phyloP scores from a whole-genome alignment of 179 eudicot species.

The Nepenthes alata region DNA sequence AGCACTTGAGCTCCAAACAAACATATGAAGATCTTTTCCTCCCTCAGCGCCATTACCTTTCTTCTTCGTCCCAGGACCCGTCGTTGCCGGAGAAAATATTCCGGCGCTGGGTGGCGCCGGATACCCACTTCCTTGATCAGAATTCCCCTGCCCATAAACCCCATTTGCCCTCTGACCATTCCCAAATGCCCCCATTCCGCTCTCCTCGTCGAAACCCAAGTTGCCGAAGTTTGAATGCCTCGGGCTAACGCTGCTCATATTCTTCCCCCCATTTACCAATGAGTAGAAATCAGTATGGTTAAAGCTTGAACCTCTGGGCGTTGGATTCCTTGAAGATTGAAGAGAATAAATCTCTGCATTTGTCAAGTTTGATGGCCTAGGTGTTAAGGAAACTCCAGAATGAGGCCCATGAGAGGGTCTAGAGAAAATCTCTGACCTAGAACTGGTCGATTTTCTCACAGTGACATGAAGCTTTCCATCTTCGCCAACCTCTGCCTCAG shows the following conservation, averaged over 20 bases:
- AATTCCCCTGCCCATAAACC: constrained; percentile 17
- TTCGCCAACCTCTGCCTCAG: constrained; percentile 30
- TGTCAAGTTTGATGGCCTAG: constrained; percentile 50
- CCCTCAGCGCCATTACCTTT: constrained; percentile 34
- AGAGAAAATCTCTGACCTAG: constrained; percentile 34
- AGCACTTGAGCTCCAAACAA: constrained; percentile 91
- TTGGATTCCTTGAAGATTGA: constrained; percentile 47
- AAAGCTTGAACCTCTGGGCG: constrained; percentile 50
- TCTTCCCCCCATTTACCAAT: constrained; percentile 41
- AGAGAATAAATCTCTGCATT: constrained; percentile 56
- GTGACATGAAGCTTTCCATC: constrained; percentile 38
- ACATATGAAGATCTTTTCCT: constrained; percentile 84
- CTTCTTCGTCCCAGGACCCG: constrained; percentile 29
- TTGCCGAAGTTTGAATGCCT: constrained; percentile 53
- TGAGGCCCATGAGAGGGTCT: constrained; percentile 39
- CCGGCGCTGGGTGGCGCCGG: constrained; percentile 58
- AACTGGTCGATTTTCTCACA: constrained; percentile 31
- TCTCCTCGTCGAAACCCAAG: constrained; percentile 61
- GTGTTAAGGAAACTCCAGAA: constrained; percentile 35
- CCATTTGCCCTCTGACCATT: constrained; percentile 16
- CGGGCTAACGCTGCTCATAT: constrained; percentile 38
- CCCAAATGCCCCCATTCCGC: constrained; percentile 24
- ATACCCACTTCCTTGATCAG: constrained; percentile 23
- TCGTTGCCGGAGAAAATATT: constrained; percentile 44
- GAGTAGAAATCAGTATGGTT: constrained; percentile 51